phyloP scores from a whole-genome alignment of 2,329 filamentous ascomycete genomes.

The Xylariaceae sp. region DNA sequence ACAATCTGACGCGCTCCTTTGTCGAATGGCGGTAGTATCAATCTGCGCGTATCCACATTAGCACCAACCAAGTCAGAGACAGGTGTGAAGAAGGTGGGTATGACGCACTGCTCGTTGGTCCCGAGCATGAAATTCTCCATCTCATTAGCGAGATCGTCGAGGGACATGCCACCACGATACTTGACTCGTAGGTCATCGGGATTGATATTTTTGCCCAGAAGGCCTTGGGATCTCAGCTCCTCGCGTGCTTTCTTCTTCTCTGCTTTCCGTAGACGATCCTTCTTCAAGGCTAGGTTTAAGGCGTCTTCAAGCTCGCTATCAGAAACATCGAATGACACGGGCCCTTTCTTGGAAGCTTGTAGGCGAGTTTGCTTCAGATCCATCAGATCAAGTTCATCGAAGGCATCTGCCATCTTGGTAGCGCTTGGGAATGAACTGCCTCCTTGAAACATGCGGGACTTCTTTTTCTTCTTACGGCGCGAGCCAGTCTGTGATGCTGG shows the following conservation, averaged over 20 bases:
- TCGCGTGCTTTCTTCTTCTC: conserved; percentile 67
- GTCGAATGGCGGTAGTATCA: conserved; percentile 80
- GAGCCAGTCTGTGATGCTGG: conserved; percentile 20
- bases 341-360: conserved; percentile 59
- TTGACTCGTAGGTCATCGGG: conserved; percentile 62
- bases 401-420: conserved; percentile 42
- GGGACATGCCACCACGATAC: conserved; percentile 67
- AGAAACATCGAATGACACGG: conserved; percentile 53
- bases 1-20: conserved; percentile 71
- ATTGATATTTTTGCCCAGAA: conserved; percentile 58
- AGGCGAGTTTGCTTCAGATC: conserved; percentile 72
- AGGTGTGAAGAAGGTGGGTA: too few relatives aligned
- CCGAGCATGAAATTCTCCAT: conserved; percentile 67
- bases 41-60: conserved; percentile 41
- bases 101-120: conserved; percentile 59
- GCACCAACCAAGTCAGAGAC: conserved; percentile 23
- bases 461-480: conserved; percentile 28
- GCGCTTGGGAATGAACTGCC: conserved; percentile 38
- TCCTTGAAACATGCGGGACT: conserved; percentile 23
- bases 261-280: conserved; percentile 68
- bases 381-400: conserved; percentile 78
- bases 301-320: conserved; percentile 64
- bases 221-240: conserved; percentile 59
- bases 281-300: conserved; percentile 58
- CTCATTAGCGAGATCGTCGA: conserved; percentile 68